Evolutionary conservation across 1,284 basidiomycete species (phyloP).

Genomic region (Xerocomus nothofagi): DNA sequence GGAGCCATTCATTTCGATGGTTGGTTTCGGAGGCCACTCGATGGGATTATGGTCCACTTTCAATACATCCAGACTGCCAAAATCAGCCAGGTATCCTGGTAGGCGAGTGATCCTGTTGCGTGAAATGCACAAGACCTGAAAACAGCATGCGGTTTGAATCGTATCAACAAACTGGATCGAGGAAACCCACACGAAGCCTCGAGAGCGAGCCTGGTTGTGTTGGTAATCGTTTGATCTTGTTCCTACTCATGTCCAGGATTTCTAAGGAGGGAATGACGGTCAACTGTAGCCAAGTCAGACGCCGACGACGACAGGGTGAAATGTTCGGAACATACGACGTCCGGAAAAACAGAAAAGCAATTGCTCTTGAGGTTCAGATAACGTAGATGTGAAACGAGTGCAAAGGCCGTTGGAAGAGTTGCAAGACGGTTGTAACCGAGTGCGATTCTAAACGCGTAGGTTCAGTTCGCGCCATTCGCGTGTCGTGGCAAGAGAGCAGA

Average conservation of each 20-base stretch:
- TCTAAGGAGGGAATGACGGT: constrained; percentile 86
- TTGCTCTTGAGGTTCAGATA: constrained; percentile 96
- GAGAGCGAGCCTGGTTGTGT: constrained; percentile 77
- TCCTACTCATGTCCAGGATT: constrained; percentile 92
- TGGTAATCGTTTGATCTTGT: constrained; percentile 85
- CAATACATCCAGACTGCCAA: constrained; percentile 75
- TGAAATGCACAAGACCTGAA: constrained; percentile 82
- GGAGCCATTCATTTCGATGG: constrained; percentile 46
- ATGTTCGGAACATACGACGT: constrained; percentile 63
- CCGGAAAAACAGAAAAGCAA: constrained; percentile 80
- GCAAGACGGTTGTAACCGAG: constrained; percentile 84
- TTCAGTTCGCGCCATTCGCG: constrained; percentile 10
- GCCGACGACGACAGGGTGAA: background rate
- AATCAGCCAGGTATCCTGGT: constrained; percentile 78
- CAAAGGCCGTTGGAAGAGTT: constrained; percentile 80
- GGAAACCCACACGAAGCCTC: constrained; percentile 68
- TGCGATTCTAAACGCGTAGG: constrained; percentile 63
- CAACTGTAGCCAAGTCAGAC: constrained; percentile 52
- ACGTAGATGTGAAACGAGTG: constrained; percentile 72
- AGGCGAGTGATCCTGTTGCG: constrained; percentile 83
- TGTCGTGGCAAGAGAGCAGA: constrained; percentile 36
- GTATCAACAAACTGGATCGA: constrained; percentile 3
- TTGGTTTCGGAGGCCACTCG: constrained; percentile 79
- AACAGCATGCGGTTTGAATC: constrained; percentile 11
- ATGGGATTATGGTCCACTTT: constrained; percentile 91